phyloP scores from a whole-genome alignment of 1,284 basidiomycete species.

The Cryptococcus depauperatus region DNA sequence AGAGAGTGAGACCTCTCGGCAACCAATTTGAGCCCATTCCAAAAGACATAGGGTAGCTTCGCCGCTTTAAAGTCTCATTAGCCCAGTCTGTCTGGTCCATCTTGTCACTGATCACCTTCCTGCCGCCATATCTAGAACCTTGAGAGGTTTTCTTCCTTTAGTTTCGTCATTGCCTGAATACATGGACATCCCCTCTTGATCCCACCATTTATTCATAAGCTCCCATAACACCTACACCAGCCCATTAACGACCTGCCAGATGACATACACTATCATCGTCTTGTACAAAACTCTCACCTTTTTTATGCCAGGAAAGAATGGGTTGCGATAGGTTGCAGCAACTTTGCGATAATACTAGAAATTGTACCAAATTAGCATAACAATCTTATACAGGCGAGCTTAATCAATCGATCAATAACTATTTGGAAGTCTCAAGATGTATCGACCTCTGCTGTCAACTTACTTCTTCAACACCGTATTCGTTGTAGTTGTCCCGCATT shows the following conservation, averaged over 20 bases:
- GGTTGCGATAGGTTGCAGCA: slow-evolving; percentile 59
- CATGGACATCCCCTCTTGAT: slow-evolving; percentile 35
- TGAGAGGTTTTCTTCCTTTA: slow-evolving; percentile 16
- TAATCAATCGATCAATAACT: no score
- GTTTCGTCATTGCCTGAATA: slow-evolving; percentile 10
- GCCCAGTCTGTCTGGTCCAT: neutral
- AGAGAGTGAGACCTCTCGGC: neutral
- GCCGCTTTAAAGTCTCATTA: slow-evolving; percentile 25
- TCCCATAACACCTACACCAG: slow-evolving; percentile 24
- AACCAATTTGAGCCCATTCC: slow-evolving; percentile 34
- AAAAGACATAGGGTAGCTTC: slow-evolving; percentile 42
- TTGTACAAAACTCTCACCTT: slow-evolving; percentile 47
- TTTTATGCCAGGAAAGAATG: slow-evolving; percentile 61
- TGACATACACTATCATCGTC: no score
- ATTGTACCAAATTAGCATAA: neutral
- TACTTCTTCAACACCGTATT: slow-evolving; percentile 59
- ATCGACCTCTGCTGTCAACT: no score
- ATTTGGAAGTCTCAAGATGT: no score
- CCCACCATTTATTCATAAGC: slow-evolving; percentile 47
- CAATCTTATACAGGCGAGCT: no score
- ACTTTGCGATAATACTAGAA: slow-evolving; percentile 51
- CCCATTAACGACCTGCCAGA: neutral
- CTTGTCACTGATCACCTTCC: slow-evolving; percentile 50
- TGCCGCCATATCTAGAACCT: slow-evolving; percentile 51
- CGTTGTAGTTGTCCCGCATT: slow-evolving; percentile 61